Percentiles rank a stretch among this genome's conserved stretches.
phyloP scores from a whole-genome alignment of 805 yeast species.

The Kuraishia molischiana region DNA sequence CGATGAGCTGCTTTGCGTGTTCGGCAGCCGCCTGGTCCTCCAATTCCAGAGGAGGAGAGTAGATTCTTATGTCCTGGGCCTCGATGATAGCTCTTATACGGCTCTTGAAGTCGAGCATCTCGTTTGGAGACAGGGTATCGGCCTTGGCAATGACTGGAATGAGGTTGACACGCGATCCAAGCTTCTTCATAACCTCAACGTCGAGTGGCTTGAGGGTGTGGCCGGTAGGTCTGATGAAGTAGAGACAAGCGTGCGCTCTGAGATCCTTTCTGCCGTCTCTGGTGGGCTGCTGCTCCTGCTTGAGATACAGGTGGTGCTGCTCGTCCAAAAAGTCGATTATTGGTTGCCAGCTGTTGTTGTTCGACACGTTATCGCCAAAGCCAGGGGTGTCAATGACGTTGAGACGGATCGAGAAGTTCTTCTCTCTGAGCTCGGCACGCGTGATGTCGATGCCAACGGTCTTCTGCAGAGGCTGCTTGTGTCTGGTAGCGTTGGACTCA shows the following conservation, averaged over 20 bases:
- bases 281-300: slow-evolving; percentile 87
- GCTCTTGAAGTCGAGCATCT: slow-evolving; percentile 57
- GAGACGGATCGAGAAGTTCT: slow-evolving; percentile 66
- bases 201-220: slow-evolving; percentile 83
- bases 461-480: slow-evolving; percentile 50
- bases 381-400: slow-evolving; percentile 91
- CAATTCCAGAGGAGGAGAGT: slow-evolving; percentile 73
- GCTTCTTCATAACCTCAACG: slow-evolving; percentile 77
- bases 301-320: slow-evolving; percentile 82
- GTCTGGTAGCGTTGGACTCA: slow-evolving; percentile 43
- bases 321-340: slow-evolving; percentile 83
- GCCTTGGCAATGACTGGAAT: slow-evolving; percentile 86
- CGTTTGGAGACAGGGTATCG: slow-evolving; percentile 72
- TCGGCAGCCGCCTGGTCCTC: slow-evolving; percentile 71
- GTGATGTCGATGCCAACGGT: slow-evolving; percentile 74
- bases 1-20: slow-evolving; percentile 72
- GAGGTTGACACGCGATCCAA: slow-evolving; percentile 72
- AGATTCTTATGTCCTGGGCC: slow-evolving; percentile 74
- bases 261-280: slow-evolving; percentile 62
- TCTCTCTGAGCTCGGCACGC: slow-evolving; percentile 77
- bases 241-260: slow-evolving; percentile 84
- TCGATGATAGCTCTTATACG: slow-evolving; percentile 77
- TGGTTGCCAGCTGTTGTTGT: slow-evolving; percentile 79
- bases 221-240: slow-evolving; percentile 87
- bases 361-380: slow-evolving; percentile 85